Evolutionary conservation across 2,329 filamentous ascomycete species (phyloP).

Genomic region (Zarea fungicola): DNA sequence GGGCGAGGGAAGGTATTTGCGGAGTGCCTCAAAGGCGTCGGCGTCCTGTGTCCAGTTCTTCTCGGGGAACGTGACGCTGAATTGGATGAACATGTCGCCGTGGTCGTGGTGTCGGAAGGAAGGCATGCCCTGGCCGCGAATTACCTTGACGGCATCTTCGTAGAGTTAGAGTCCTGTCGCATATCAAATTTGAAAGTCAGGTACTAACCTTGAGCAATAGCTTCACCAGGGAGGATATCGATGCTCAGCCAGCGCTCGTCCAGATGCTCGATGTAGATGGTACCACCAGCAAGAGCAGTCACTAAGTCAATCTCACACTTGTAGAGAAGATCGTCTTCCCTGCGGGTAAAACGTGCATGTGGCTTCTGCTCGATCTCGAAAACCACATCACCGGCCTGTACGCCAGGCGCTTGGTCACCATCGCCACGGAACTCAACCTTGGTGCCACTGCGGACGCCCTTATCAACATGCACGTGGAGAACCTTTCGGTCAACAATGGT

Average conservation of each 20-base stretch:
- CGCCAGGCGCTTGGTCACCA: conserved; percentile 90
- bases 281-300: conserved; percentile 87
- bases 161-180: conserved; percentile 19
- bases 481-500: conserved; percentile 96
- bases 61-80: conserved; percentile 94
- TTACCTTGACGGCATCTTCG: conserved; percentile 82
- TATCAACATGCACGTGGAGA: conserved; percentile 94
- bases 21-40: conserved; percentile 71
- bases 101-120: conserved; percentile 90
- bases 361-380: conserved; percentile 99
- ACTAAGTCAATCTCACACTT: conserved; percentile 93
- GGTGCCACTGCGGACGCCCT: conserved; percentile 86
- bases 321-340: conserved; percentile 94
- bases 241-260: conserved; percentile 96
- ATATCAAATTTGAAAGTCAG: not conserved
- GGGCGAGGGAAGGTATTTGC: conserved; percentile 75
- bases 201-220: conserved; percentile 82
- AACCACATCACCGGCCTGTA: conserved; percentile 90
- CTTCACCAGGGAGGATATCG: conserved; percentile 88
- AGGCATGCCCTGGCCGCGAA: conserved; percentile 96
- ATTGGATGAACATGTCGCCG: conserved; percentile 96
- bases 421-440: conserved; percentile 97
- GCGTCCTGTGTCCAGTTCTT: conserved; percentile 63
- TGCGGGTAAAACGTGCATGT: conserved; percentile 90
- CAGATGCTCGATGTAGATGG: conserved; percentile 89